Conservation (phyloP, 2,329 filamentous ascomycete genomes). For the Calonectria hongkongensis region DNA sequence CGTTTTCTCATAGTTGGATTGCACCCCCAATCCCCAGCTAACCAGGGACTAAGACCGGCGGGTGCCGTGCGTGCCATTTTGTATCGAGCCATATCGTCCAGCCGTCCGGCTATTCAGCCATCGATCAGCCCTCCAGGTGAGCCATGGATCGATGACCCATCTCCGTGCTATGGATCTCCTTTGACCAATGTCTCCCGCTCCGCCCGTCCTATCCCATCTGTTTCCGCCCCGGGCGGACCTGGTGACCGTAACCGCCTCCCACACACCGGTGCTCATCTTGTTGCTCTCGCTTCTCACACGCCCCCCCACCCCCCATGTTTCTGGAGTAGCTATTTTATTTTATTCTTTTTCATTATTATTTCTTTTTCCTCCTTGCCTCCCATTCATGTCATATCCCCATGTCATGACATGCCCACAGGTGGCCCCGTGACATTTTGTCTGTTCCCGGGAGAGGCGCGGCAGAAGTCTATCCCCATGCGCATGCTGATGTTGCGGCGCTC, state of each 20-base stretch:
- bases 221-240: conserved; percentile 45
- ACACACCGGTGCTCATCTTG: conserved; percentile 35
- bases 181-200: conserved; percentile 13
- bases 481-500: conserved; percentile 31
- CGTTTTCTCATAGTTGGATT: conserved; percentile 29
- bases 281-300: conserved; percentile 39
- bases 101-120: conserved; percentile 29
- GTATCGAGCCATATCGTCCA: conserved; percentile 25
- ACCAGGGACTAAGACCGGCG: conserved; percentile 25
- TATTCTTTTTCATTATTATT: conserved; percentile 11
- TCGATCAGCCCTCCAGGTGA: conserved; percentile 25
- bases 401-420: conserved; percentile 35
- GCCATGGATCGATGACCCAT: conserved; percentile 37
- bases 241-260: conserved; percentile 45
- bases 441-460: conserved; percentile 54
- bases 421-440: conserved; percentile 45
- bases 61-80: conserved; percentile 27
- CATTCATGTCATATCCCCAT: conserved; percentile 30
- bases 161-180: conserved; percentile 26
- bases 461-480: conserved; percentile 42
- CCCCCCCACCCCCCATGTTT: conserved; percentile 35
- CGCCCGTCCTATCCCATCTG: conserved; percentile 45
- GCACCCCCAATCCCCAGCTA: conserved; percentile 20
- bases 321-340: conserved; percentile 17
- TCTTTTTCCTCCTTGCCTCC: conserved; percentile 10